These are phyloP conservation scores for Ogataea trehaloabstinens DNA, from an alignment of 805 yeast genomes.

Conservation along the genomic window DNA sequence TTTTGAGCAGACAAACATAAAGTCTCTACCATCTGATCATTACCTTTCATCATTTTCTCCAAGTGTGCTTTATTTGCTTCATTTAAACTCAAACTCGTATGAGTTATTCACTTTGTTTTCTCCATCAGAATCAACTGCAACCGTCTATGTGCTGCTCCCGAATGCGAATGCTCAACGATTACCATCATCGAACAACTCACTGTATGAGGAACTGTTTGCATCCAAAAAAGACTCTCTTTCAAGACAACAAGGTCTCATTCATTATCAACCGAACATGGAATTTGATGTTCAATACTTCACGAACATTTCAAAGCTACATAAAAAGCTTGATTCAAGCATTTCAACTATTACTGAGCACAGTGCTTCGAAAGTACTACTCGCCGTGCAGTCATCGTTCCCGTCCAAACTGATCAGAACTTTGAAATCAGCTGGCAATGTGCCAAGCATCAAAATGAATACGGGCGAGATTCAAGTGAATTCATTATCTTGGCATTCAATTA, in stretches of 20 bases:
- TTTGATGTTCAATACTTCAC: constrained; percentile 58
- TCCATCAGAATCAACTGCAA: constrained; percentile 54
- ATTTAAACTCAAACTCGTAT: constrained; percentile 69
- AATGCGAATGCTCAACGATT: constrained; percentile 63
- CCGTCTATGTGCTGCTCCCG: constrained; percentile 65
- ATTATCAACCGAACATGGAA: constrained; percentile 48
- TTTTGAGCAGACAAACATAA: constrained; percentile 61
- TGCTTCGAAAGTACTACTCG: constrained; percentile 61
- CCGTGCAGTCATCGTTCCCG: constrained; percentile 71
- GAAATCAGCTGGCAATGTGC: constrained; percentile 51
- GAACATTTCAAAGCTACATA: constrained; percentile 53
- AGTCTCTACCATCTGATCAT: constrained; percentile 42
- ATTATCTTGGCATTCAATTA: constrained; percentile 74
- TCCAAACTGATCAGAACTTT: constrained; percentile 45
- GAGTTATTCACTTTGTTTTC: constrained; percentile 69
- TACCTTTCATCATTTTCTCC: constrained; percentile 57
- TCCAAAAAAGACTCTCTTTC: constrained; percentile 45
- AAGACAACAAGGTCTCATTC: constrained; percentile 44
- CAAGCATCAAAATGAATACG: constrained; percentile 58
- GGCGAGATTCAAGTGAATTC: constrained; percentile 65
- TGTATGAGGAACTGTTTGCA: constrained; percentile 53
- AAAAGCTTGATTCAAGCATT: constrained; percentile 53
- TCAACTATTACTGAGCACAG: constrained; percentile 61
- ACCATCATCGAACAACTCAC: constrained; percentile 50
- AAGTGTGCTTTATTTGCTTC: constrained; percentile 64